Conservation (phyloP, 2,329 filamentous ascomycete genomes). For the Hypomyces perniciosus region DNA sequence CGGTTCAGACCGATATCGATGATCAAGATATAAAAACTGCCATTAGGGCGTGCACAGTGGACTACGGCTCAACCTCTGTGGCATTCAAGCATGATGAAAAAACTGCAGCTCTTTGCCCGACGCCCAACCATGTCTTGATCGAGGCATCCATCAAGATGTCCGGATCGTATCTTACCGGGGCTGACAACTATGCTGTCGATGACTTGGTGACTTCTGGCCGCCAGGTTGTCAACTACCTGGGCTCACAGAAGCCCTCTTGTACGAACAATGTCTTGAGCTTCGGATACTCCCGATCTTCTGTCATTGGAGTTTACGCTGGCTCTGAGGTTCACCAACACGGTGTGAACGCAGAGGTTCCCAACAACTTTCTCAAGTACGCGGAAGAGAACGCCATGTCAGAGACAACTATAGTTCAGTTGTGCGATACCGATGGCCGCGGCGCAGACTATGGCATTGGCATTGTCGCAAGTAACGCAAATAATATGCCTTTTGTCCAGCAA, state of each 20-base stretch:
- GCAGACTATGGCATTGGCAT: constrained; percentile 24
- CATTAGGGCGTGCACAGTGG: neutral
- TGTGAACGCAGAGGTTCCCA: constrained; percentile 11
- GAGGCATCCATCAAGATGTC: constrained; percentile 3
- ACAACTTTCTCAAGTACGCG: constrained; percentile 12
- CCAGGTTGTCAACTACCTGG: constrained; percentile 3
- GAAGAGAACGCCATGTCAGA: constrained; percentile 8
- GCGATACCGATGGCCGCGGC: constrained; percentile 17
- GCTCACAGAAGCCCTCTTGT: constrained; percentile 6
- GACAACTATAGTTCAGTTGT: constrained; percentile 24
- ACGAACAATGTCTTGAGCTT: constrained; percentile 9
- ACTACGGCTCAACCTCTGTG: constrained; percentile 1
- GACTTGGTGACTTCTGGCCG: neutral
- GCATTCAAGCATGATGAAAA: constrained; percentile 9
- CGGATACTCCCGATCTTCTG: constrained; percentile 10
- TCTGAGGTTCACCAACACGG: constrained; percentile 17
- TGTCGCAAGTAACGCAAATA: constrained; percentile 20
- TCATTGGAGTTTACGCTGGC: constrained; percentile 17
- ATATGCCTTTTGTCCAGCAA: constrained; percentile 22
- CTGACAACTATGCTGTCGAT: neutral
- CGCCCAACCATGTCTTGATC: constrained; percentile 13
- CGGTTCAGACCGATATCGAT: neutral
- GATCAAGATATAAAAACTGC: neutral
- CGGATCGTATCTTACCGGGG: neutral
- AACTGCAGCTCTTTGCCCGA: constrained; percentile 11